A percentile compares a stretch with the other conserved stretches of the same genome.
These are phyloP conservation scores for Podaxis mareebaensis DNA, from an alignment of 768 basidiomycete species.

Conservation along the genomic window DNA sequence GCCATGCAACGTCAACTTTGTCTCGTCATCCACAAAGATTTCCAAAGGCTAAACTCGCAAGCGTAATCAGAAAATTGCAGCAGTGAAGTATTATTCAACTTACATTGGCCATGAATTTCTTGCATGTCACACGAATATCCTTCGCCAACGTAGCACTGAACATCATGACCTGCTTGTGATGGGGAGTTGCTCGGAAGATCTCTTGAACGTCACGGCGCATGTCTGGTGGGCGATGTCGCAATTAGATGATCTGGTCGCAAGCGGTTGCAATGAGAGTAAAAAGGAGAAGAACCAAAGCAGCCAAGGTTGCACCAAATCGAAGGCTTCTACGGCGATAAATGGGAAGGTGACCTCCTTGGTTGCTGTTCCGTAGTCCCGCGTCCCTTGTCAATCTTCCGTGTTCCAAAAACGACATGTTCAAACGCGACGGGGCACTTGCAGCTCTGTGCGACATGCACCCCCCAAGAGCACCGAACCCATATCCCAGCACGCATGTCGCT, in stretches of 20 bases:
- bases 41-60: slow-evolving; percentile 77
- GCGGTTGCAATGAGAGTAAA: slow-evolving; percentile 51
- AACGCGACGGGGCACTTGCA: background rate
- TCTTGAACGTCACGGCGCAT: slow-evolving; percentile 99
- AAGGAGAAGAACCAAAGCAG: slow-evolving; percentile 41
- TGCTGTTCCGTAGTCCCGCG: background rate
- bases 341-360: slow-evolving; percentile 18
- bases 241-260: slow-evolving; percentile 64
- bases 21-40: slow-evolving; percentile 99
- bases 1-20: slow-evolving; percentile 96
- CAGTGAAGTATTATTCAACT: slow-evolving; percentile 30
- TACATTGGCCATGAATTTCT: slow-evolving; percentile 99
- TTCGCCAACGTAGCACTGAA: slow-evolving; percentile 98
- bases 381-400: slow-evolving; percentile 6
- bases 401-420: background rate
- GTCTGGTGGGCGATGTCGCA: slow-evolving; percentile 80
- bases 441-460: background rate
- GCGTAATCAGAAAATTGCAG: background rate
- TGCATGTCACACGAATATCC: slow-evolving; percentile 96
- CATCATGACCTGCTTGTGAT: slow-evolving; percentile 99
- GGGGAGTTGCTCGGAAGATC: slow-evolving; percentile 97
- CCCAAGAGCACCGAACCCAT: slow-evolving; percentile 7
- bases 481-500: background rate
- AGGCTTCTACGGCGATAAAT: background rate
- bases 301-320: slow-evolving; percentile 24